Percentiles rank a stretch among this genome's conserved stretches.
Evolutionary conservation across 2,329 filamentous ascomycete genomes (phyloP).

Genomic region (Aspergillus quadricinctus): DNA sequence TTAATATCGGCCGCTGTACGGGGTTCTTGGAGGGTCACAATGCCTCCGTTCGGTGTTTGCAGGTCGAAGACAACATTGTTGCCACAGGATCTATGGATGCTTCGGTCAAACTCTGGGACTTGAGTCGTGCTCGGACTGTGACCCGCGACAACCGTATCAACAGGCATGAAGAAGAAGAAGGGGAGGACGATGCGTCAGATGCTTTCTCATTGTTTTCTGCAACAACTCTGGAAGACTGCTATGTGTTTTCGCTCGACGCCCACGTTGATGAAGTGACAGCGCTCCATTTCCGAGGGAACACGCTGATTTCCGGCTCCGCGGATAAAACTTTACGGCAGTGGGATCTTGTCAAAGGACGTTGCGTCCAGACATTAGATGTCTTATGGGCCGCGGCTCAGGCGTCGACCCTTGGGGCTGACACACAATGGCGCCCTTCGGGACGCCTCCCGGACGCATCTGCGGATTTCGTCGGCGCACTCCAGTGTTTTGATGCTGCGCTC

Average conservation of each 20-base stretch:
- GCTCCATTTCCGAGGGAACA: constrained; percentile 82
- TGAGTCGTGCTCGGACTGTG: constrained; percentile 81
- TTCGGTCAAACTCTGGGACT: constrained; percentile 89
- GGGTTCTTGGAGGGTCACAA: constrained; percentile 90
- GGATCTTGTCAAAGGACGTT: constrained; percentile 96
- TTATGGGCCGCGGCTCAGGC: constrained; percentile 96
- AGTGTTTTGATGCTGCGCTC: constrained; percentile 92
- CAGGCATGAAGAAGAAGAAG: constrained; percentile 46
- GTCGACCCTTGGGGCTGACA: constrained; percentile 59
- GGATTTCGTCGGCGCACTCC: constrained; percentile 89
- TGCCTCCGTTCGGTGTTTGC: constrained; percentile 84
- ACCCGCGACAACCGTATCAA: constrained; percentile 55
- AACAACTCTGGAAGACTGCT: constrained; percentile 83
- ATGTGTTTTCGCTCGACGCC: constrained; percentile 79
- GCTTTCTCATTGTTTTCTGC: constrained; percentile 57
- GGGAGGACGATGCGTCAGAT: constrained; percentile 40
- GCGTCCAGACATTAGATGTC: constrained; percentile 94
- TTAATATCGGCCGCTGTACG: constrained; percentile 89
- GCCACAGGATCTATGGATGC: constrained; percentile 94
- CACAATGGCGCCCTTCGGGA: constrained; percentile 65
- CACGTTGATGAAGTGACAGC: constrained; percentile 95
- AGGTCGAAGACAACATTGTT: constrained; percentile 92
- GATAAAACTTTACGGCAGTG: constrained; percentile 97
- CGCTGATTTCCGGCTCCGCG: constrained; percentile 88
- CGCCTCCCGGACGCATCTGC: constrained; percentile 64